Base-by-base conservation (phyloP, 2,329 filamentous ascomycete species). In the Lecanoromycetidae sp. region DNA sequence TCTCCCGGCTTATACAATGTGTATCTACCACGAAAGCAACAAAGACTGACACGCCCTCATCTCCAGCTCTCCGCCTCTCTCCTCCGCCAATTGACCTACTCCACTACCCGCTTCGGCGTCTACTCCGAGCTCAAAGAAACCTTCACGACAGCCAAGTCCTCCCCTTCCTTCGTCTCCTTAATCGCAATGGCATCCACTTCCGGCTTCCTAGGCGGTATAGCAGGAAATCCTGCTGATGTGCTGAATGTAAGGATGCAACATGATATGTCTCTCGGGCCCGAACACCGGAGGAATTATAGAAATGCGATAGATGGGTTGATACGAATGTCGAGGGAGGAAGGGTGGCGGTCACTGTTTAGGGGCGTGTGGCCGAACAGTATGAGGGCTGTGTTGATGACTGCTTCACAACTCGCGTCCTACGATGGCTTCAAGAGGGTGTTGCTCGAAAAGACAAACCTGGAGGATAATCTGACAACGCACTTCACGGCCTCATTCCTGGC, bases 231-330 rank as follows among this genome's bases (percentile, higher is more conserved):
- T 2, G 90, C 88, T 55, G 91, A 98, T 63, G 87, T 98, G 27
- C 74, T 95, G 59, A 98, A 98, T 66, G 91, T 98, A 41, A 86
- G 91, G 55, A 98, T 98, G 91, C 91, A 98, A 68, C 86, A 94
- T 66, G 91, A 83, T 57, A 81, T 84, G 2, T 79, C 87, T 0
- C 77, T 95, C 1, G 84, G 87, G 0, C 59, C 68, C 1, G 74
- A 74, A 4, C 71, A 93, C 59, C 79, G 86, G 39, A 77, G 90
- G 48, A 91, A 94, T 65, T 98, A 98, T 69, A 82, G 79, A 54
- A 77, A 96, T 63, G 91, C 88, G 3, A 64, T 95, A 39, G 82
- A 96, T 61, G 91, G 91, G 23, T 71, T 96, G 58, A 67, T 84
- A 22, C 80, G 86, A 54, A 94, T 96, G 85, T 75, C 81, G n/a